Evolutionary conservation across 768 basidiomycete genomes (phyloP), one percentile per base, ranked within the genome.

Genomic region (Scleroderma citrinum): DNA sequence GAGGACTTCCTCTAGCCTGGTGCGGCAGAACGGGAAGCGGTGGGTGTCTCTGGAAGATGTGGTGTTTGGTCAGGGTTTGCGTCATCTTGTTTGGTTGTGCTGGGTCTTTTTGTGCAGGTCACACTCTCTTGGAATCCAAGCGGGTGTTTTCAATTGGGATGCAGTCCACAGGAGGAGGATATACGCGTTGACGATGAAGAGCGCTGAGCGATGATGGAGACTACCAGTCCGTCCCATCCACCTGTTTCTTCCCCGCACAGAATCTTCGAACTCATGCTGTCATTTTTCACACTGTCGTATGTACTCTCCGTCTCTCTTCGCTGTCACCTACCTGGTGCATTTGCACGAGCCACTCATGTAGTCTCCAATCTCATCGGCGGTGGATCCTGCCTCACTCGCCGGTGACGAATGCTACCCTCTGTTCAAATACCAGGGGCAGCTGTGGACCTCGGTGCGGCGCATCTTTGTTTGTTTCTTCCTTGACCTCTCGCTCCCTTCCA

Each of bases 1-100:
- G 89, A 92, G 67, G 91, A 92, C 66, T 89, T 88, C 67, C 68
- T 92, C 58, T 90, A 68, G 61, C 52, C 44, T 44, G 29, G 34
- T 35, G 34, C 5, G n/a, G 34, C 26, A 8, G 26, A 29, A 29
- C 26, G 26, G 26, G 26, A 29, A 4, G 26, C 26, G 26, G 26
- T 19, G n/a, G 26, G 29, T 44, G 43, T 32, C 29, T 29, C 29
- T 47, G 46, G 12, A 30, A 20, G 43, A n/a, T 3, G 29, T 47
- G 37, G 46, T 46, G 35, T 30, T 36, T 48, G 53, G 53, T 52
- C 51, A 48, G 49, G 49, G 30, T 54, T 39, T 48, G 36, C 51
- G 60, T 66, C 54, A 50, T 30, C 37, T 52, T 12, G 30, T 44
- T 48, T 19, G 21, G 50, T 45, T 51, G 37, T 44, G 51, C 21